phyloP scores from a whole-genome alignment of 2,329 filamentous ascomycete species.

The Ophiognomonia clavigignenti-juglandacearum region DNA sequence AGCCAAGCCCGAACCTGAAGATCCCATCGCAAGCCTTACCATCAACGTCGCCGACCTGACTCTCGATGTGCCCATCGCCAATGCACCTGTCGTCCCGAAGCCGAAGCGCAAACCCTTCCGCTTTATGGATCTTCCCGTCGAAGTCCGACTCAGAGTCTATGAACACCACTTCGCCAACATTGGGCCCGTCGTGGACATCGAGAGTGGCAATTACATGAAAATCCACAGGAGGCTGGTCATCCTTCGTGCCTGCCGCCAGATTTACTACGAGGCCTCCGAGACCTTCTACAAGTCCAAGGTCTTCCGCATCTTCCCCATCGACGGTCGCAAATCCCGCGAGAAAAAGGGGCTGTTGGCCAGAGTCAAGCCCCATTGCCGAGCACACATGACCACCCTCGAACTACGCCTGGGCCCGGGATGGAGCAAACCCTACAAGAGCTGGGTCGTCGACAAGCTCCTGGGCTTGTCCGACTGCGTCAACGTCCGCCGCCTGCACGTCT shows the following conservation, averaged over 20 bases:
- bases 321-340: slow-evolving; percentile 65
- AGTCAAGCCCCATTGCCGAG: slow-evolving; percentile 55
- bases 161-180: slow-evolving; percentile 52
- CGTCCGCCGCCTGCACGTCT: slow-evolving; percentile 58
- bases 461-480: slow-evolving; percentile 59
- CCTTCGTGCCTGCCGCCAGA: slow-evolving; percentile 54
- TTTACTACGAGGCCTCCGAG: slow-evolving; percentile 60
- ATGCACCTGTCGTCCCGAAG: slow-evolving; percentile 21
- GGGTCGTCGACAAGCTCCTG: slow-evolving; percentile 61
- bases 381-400: slow-evolving; percentile 59
- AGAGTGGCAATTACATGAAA: slow-evolving; percentile 59
- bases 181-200: slow-evolving; percentile 58
- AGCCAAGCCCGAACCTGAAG: slow-evolving; percentile 33
- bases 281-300: slow-evolving; percentile 60
- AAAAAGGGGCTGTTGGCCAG: slow-evolving; percentile 68
- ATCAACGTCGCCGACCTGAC: slow-evolving; percentile 41
- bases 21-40: slow-evolving; percentile 33
- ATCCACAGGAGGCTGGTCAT: slow-evolving; percentile 56
- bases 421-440: slow-evolving; percentile 63
- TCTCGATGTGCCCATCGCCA: slow-evolving; percentile 29
- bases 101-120: slow-evolving; percentile 46
- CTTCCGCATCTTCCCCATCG: slow-evolving; percentile 63
- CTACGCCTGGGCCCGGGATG: slow-evolving; percentile 70
- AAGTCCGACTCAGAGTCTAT: slow-evolving; percentile 67
- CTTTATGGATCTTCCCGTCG: slow-evolving; percentile 64